phyloP scores from a whole-genome alignment of 495 filamentous ascomycete genomes.

The Filosporella fistucella region DNA sequence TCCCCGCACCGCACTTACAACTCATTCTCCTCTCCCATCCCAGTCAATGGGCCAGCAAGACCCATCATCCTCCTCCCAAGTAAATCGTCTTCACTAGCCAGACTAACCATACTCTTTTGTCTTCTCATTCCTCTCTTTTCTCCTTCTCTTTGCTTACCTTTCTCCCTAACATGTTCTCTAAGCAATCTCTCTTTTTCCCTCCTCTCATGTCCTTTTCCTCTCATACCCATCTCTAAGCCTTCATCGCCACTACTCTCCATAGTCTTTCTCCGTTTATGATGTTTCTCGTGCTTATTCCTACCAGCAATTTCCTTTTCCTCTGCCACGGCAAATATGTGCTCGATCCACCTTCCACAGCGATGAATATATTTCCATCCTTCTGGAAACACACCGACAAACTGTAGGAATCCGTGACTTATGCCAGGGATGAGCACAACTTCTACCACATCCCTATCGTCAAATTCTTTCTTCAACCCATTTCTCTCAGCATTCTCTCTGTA shows the following conservation, averaged over 20 bases:
- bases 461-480: slow-evolving; percentile 37
- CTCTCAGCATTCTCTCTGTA: slow-evolving; percentile 24
- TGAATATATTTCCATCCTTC: slow-evolving; percentile 81
- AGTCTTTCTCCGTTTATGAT: slow-evolving; percentile 27
- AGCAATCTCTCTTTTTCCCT: slow-evolving; percentile 26
- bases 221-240: slow-evolving; percentile 75
- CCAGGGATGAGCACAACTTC: slow-evolving; percentile 83
- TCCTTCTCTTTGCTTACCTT: slow-evolving; percentile 20
- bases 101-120: slow-evolving; percentile 55
- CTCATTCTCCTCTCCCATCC: slow-evolving; percentile 46
- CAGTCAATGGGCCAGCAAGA: slow-evolving; percentile 73
- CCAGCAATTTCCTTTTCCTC: slow-evolving; percentile 31
- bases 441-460: slow-evolving; percentile 72
- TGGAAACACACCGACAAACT: slow-evolving; percentile 81
- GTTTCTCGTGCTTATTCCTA: slow-evolving; percentile 23
- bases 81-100: slow-evolving; percentile 81
- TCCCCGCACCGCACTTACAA: no score
- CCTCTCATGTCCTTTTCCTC: slow-evolving; percentile 28
- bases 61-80: slow-evolving; percentile 82
- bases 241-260: slow-evolving; percentile 74
- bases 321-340: slow-evolving; percentile 55
- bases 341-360: slow-evolving; percentile 71
- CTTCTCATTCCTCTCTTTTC: slow-evolving; percentile 23
- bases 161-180: slow-evolving; percentile 23
- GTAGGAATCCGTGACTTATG: slow-evolving; percentile 86